Base-by-base conservation (phyloP, 305 asterid species). In the Rubia balearica region DNA sequence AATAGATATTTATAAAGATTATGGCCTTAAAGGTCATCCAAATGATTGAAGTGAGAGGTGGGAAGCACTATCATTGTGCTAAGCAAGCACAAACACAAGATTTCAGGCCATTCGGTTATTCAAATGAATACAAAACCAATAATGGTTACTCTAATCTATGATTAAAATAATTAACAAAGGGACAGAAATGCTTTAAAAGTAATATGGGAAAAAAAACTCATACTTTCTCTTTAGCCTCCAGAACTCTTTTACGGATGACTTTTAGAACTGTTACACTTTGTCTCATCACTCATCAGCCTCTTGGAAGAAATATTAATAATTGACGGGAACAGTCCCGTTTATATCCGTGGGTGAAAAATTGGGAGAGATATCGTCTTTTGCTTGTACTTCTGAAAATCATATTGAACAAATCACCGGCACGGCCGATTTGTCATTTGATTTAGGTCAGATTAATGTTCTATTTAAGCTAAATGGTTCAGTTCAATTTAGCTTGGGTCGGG, bases 21-120 rank as follows among this genome's bases (percentile, higher is more conserved):
- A 78, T 38, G 63, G 69, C 61, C 48, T 62, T 62, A 17, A 74
- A 80, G 75, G 76, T 79, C 77, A 84, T 80, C 83, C 74, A 84
- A 71, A 80, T 76, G 74, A 75, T 77, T 81, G 84, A 77, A 81
- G 81, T 84, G 83, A 81, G 70, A 86, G 86, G 85, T 89, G 90
- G 88, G 84, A 79, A 86, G 83, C 96, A 86, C 87, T 82, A 81
- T 78, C 76, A 81, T 53, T 84, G 78, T 76, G 78, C 55, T 48
- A 48, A 51, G 22, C 6, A 51, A 51, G 56, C 56, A 49, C 14
- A 74, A 69, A 79, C 73, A 68, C 13, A 48, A 65, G 75, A 73
- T 81, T 22, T 22, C 49, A 51, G 70, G 62, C 53, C 72, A 46
- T 65, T 72, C 69, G 76, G 59, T 73, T 70, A 76, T 24, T 72